Base-by-base conservation (phyloP, 805 yeast genomes). In the Candida mattraensis region DNA sequence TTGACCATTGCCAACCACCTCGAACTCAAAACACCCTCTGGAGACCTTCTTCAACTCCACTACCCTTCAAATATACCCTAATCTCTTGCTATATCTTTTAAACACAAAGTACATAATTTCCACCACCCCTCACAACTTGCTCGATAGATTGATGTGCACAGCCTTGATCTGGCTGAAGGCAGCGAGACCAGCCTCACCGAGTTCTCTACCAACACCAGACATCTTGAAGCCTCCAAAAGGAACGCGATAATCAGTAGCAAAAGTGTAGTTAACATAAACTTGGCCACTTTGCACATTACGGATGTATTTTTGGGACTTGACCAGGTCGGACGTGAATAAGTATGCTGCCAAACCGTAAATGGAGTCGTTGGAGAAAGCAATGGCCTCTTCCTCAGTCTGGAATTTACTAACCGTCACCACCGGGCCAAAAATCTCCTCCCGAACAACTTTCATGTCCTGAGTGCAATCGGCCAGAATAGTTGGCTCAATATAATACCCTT, bases 171-270 rank as follows among this genome's bases (percentile, higher is more conserved):
- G 94, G 45, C 87, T 79, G 72, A 88, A 91, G 63, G 80, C 82
- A 42, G 83, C 85, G 54, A 91, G 66, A 39, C 94, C 95, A 47
- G 87, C 89, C 43, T 74, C 76, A 55, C 96, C 96, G 74, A 88
- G 79, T 71, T 91, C 96, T 64, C 95, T 78, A 58, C 98, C 97
- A 44, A 83, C 70, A 64, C 98, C 98, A 40, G 93, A 81, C 73
- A 80, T 79, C 63, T 87, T 87, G 70, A 72, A 84, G 29, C 96
- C 96, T 53, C 96, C 96, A 63, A 89, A 89, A 56, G 96, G 96
- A 63, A 89, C 83, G 62, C 76, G 72, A 56, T 72, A 82, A 64
- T 88, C 88, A 74, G 87, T 82, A 58, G 86, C 93, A 66, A 88
- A 88, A 65, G 87, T 82, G 40, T 88, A 78, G 77, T 89, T 89